Percentiles rank a stretch among this genome's conserved stretches.
Conservation (phyloP, 1,139 yeast species). For the Spathaspora jeffriesii region DNA sequence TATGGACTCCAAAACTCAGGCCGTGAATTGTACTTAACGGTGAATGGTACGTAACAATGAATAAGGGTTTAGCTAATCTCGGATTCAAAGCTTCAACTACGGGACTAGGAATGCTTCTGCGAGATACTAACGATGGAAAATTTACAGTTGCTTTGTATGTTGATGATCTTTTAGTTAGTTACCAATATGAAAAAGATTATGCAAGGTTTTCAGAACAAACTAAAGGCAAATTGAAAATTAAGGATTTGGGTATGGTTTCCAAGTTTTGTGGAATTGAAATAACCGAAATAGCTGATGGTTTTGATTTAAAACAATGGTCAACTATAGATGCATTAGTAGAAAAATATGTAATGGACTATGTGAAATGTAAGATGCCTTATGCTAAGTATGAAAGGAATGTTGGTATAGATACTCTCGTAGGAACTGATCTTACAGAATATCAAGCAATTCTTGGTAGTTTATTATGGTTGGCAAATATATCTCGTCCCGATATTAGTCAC, state of each 20-base stretch:
- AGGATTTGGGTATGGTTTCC: neutral
- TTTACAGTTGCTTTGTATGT: no score
- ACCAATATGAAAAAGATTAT: neutral
- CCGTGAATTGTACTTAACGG: neutral
- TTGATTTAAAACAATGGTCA: neutral
- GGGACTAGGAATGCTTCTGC: no score
- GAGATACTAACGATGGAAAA: no score
- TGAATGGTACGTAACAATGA: neutral
- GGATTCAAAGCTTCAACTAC: no score
- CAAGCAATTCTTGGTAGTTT: neutral
- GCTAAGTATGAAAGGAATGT: no score
- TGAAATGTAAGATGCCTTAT: no score
- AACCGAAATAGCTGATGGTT: neutral
- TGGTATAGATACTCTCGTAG: neutral
- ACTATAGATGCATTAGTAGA: neutral
- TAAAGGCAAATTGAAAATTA: neutral
- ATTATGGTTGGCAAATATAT: neutral
- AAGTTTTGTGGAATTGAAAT: neutral
- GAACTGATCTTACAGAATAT: neutral
- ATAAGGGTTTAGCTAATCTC: no score
- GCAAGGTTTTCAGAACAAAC: neutral
- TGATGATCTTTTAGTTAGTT: neutral
- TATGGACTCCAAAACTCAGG: neutral
- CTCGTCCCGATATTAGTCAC: neutral
- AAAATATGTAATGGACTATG: neutral